phyloP scores from a whole-genome alignment of 768 basidiomycete species.

The Favolaschia claudopus region DNA sequence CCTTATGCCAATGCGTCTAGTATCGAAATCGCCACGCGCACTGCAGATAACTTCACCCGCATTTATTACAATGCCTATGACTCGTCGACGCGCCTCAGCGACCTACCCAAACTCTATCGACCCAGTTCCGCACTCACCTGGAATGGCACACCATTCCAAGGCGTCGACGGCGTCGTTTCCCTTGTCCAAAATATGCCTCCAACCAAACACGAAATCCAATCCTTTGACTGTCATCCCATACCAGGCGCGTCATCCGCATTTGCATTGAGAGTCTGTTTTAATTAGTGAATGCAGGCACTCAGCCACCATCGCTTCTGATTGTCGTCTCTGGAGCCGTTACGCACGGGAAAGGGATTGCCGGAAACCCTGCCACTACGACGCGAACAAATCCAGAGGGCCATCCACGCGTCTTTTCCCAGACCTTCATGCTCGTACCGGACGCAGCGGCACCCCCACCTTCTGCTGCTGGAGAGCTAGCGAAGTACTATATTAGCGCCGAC shows the following conservation, averaged over 20 bases:
- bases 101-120: conserved; percentile 85
- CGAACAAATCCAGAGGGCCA: conserved; percentile 72
- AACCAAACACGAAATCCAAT: conserved; percentile 86
- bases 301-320: conserved; percentile 80
- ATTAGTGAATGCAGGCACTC: conserved; percentile 58
- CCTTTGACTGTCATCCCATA: conserved; percentile 90
- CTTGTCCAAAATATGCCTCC: conserved; percentile 77
- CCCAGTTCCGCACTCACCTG: conserved; percentile 78
- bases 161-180: conserved; percentile 69
- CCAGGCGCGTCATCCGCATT: conserved; percentile 59
- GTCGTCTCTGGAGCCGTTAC: conserved; percentile 83
- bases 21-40: conserved; percentile 85
- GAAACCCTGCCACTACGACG: conserved; percentile 62
- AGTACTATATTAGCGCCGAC: conserved; percentile 84
- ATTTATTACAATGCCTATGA: conserved; percentile 87
- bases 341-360: conserved; percentile 67
- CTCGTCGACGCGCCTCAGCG: conserved; percentile 75
- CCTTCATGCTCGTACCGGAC: conserved; percentile 86
- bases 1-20: conserved; percentile 47
- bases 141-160: conserved; percentile 86
- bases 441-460: conserved; percentile 62
- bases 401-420: conserved; percentile 86
- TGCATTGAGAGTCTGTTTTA: conserved; percentile 1
- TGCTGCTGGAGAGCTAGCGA: conserved; percentile 77
- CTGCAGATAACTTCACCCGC: conserved; percentile 83